Evolutionary conservation across 495 filamentous ascomycete species (phyloP).

Genomic region (Penicillium crystallinum): DNA sequence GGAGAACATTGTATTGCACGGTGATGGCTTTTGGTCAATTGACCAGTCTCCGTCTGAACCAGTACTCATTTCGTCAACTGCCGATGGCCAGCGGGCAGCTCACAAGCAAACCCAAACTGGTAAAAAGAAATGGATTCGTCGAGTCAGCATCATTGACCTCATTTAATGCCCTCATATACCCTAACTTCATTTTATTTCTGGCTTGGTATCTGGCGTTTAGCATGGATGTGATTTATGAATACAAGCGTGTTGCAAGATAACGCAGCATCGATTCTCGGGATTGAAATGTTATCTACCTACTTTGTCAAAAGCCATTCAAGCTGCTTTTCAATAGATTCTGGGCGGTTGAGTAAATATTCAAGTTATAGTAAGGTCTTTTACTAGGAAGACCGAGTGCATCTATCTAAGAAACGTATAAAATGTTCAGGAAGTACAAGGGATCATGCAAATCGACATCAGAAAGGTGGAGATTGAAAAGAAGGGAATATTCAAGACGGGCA

Average conservation of each 20-base stretch:
- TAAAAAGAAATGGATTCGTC: constrained; percentile 32
- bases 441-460: neutral
- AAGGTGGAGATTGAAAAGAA: constrained; percentile 2
- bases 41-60: constrained; percentile 10
- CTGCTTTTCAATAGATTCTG: neutral
- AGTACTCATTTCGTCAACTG: neutral
- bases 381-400: neutral
- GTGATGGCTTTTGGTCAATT: constrained; percentile 34
- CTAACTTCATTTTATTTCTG: neutral
- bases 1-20: constrained; percentile 25
- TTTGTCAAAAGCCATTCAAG: neutral
- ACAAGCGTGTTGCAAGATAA: neutral
- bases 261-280: neutral
- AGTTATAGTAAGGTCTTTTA: neutral
- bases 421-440: neutral
- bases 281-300: neutral
- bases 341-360: neutral
- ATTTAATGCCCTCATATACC: constrained; percentile 14
- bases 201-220: neutral
- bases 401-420: neutral
- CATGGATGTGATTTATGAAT: neutral
- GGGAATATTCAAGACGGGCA: neutral
- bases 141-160: constrained; percentile 38
- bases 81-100: neutral
- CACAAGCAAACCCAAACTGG: neutral